Evolutionary conservation across 768 basidiomycete genomes (phyloP), one percentile per base, ranked within the genome.

Genomic region (Tylopilus intermedius): DNA sequence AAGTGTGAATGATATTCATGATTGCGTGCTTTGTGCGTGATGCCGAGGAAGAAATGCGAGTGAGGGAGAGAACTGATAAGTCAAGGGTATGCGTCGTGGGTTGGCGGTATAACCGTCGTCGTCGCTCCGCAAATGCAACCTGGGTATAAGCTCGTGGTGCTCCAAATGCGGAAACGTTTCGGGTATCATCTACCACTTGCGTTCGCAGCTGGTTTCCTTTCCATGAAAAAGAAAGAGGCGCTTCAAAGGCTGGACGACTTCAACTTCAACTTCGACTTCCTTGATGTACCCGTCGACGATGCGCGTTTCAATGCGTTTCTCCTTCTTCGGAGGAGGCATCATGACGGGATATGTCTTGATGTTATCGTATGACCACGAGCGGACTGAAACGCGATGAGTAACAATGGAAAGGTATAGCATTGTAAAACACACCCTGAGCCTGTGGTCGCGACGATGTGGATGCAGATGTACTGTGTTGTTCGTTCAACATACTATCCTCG

Each of bases 331-430:
- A n/a, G 78, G 80, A 35, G 78, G 69, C 54, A 65, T 66, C 67
- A 68, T 73, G 54, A 81, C 71, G 14, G 83, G 81, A 58, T 88
- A 89, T 3, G 82, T 86, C 63, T 76, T 78, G 55, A 86, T 67
- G 57, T 84, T 84, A 60, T 87, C 85, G 61, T 88, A 88, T 2
- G 86, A 87, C 86, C 84, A 88, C 2, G 87, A 82, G 27, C 84
- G 83, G 11, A 72, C 86, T 87, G 24, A 52, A 39, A 44, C n/a
- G 18, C 7, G 0, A 38, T 64, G 32, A 57, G 63, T 8, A 27
- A 50, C 9, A 37, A 24, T 21, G 61, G 13, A 10, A 9, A 55
- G 32, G 43, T 22, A 26, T 35, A 38, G 4, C 21, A 13, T 3
- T 4, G 6, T 8, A 21, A 30, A 8, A 54, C 82, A 64, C 61